phyloP scores from a whole-genome alignment of 345 rosid genomes.

The Lepidium didymum region DNA sequence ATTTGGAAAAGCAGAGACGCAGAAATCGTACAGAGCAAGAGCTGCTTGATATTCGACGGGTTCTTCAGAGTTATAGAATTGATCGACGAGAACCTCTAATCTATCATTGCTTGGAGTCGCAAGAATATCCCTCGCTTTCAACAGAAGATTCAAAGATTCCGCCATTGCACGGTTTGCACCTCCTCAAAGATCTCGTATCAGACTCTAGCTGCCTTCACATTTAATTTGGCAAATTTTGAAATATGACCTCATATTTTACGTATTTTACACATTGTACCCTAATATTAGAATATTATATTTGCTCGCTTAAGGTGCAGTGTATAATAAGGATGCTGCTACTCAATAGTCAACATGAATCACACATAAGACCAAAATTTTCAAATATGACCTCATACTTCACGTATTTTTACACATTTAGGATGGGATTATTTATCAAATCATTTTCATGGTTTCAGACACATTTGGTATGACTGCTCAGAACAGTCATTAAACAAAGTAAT shows the following conservation, averaged over 20 bases:
- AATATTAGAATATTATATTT: not conserved
- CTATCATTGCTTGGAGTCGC: not conserved
- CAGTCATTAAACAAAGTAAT: too few relatives aligned
- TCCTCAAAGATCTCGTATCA: constrained; percentile 11
- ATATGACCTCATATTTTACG: not conserved
- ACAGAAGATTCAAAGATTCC: not conserved
- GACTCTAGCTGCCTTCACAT: not conserved
- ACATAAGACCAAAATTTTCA: not conserved
- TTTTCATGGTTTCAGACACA: too few relatives aligned
- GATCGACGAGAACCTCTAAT: not conserved
- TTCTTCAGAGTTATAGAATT: not conserved
- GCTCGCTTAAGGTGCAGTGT: not conserved
- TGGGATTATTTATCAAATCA: too few relatives aligned
- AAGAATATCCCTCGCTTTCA: not conserved
- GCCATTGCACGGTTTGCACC: not conserved
- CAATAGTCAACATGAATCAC: not conserved
- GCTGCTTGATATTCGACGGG: not conserved
- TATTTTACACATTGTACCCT: not conserved
- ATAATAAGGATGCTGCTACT: not conserved
- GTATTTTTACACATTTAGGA: not conserved
- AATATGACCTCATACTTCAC: not conserved
- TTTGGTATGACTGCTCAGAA: too few relatives aligned
- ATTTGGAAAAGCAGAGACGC: not conserved
- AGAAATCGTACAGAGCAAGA: not conserved
- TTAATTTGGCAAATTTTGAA: constrained; percentile 11